Conservation (phyloP, 441 rosid genomes). For the Geranium incanum region DNA sequence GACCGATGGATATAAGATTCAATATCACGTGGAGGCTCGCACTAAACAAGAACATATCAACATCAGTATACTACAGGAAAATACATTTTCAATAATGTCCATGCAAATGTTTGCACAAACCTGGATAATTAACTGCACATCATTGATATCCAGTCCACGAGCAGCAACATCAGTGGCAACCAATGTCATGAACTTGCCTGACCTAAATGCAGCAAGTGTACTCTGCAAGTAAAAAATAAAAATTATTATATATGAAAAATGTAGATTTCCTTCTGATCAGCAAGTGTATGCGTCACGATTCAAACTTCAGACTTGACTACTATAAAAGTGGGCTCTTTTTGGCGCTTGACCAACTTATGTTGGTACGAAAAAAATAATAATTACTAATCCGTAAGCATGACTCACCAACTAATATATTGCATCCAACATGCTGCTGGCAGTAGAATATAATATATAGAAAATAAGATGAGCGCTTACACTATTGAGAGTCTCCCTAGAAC, state of each 20-base stretch:
- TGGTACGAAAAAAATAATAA: background rate
- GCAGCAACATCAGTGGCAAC: constrained; percentile 98
- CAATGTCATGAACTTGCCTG: constrained; percentile 74
- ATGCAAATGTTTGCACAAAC: constrained; percentile 26
- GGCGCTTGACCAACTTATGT: no score
- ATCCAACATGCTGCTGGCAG: background rate
- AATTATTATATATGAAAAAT: background rate
- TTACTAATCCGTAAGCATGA: background rate
- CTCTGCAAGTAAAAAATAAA: constrained; percentile 35
- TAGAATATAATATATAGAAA: background rate
- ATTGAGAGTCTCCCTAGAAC: background rate
- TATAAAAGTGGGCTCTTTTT: no score
- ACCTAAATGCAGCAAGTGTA: constrained; percentile 81
- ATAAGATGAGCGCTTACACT: background rate
- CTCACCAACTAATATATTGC: no score
- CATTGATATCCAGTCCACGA: constrained; percentile 89
- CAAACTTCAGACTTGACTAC: no score
- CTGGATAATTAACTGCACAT: constrained; percentile 94
- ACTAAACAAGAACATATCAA: constrained; percentile 33
- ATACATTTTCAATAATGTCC: background rate
- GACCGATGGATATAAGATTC: constrained; percentile 96
- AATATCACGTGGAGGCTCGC: constrained; percentile 94
- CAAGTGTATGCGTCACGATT: no score
- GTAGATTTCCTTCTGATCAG: no score
- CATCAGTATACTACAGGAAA: constrained; percentile 16